Conservation (phyloP, 495 filamentous ascomycete genomes). For the Podospora australis region DNA sequence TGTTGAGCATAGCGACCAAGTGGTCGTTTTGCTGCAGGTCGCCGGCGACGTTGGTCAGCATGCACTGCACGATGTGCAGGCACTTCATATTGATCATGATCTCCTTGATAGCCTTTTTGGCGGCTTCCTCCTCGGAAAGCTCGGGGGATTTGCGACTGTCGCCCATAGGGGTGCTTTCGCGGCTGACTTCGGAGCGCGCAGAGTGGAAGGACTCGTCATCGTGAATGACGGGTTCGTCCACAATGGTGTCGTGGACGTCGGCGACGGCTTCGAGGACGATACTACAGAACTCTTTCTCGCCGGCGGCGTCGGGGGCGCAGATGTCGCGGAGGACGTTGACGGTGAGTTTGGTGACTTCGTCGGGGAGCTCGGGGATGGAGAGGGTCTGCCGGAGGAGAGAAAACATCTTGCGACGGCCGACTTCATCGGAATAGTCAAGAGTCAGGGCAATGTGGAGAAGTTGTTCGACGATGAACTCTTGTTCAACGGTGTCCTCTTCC, state of each 20-base stretch:
- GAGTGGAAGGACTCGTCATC: conserved; percentile 86
- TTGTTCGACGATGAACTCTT: conserved; percentile 93
- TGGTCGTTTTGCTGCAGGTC: conserved; percentile 79
- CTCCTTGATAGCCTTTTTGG: conserved; percentile 75
- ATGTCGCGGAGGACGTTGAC: conserved; percentile 75
- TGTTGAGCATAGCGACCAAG: conserved; percentile 91
- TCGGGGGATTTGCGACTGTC: conserved; percentile 43
- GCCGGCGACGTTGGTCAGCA: conserved; percentile 85
- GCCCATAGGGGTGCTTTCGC: conserved; percentile 49
- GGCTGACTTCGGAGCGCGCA: conserved; percentile 74
- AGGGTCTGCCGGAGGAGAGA: conserved; percentile 76
- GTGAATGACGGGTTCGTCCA: conserved; percentile 50
- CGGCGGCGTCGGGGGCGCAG: conserved; percentile 68
- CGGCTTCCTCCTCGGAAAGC: conserved; percentile 64
- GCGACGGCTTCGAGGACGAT: conserved; percentile 89
- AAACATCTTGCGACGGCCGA: conserved; percentile 93
- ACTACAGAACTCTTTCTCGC: conserved; percentile 88
- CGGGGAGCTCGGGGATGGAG: conserved; percentile 78
- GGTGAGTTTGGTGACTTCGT: conserved; percentile 84
- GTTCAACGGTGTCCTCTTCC: conserved; percentile 74
- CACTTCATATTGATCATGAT: conserved; percentile 98
- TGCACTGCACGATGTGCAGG: conserved; percentile 93
- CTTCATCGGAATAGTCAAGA: conserved; percentile 91
- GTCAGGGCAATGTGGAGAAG: conserved; percentile 86
- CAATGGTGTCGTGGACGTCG: conserved; percentile 89